Percentiles rank a stretch among this genome's conserved stretches.
Evolutionary conservation across 768 basidiomycete species (phyloP).

Genomic region (Aureoboletus auriporus): DNA sequence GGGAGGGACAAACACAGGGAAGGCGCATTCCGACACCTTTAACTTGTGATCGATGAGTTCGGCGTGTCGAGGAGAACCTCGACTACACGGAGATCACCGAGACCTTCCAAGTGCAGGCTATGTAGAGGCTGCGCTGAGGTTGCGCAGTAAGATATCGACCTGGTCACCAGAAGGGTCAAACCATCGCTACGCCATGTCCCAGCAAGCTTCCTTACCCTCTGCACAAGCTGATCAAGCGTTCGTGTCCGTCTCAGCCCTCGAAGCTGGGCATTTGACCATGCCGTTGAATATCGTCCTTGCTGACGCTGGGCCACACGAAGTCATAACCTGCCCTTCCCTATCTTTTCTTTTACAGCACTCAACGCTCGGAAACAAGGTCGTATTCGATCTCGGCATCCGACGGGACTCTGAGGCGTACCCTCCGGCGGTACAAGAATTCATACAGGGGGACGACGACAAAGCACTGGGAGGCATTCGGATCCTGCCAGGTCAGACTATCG

Average conservation of each 20-base stretch:
- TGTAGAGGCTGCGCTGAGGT: no score
- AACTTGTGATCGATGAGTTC: no score
- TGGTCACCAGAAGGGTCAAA: no score
- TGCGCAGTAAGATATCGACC: no score
- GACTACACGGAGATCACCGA: no score
- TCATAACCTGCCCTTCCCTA: slow-evolving; percentile 38
- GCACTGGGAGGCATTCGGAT: background rate
- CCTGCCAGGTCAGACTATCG: slow-evolving; percentile 32
- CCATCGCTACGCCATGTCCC: background rate
- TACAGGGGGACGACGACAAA: slow-evolving; percentile 5
- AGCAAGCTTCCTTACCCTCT: slow-evolving; percentile 31
- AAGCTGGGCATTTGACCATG: slow-evolving; percentile 42
- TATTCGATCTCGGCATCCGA: slow-evolving; percentile 56
- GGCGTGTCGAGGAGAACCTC: no score
- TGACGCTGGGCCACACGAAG: slow-evolving; percentile 27
- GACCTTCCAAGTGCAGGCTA: no score
- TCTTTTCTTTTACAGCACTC: slow-evolving; percentile 52
- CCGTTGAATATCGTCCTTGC: slow-evolving; percentile 36
- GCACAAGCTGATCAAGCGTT: slow-evolving; percentile 43
- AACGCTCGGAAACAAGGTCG: slow-evolving; percentile 29
- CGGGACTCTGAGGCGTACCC: slow-evolving; percentile 41
- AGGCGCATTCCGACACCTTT: no score
- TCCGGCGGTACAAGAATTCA: slow-evolving; percentile 25
- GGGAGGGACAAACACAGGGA: no score
- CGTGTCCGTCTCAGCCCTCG: slow-evolving; percentile 49